Evolutionary conservation across 176 grass and related monocot genomes (phyloP), one percentile per base, ranked within the genome.

Genomic region (Ananas comosus): DNA sequence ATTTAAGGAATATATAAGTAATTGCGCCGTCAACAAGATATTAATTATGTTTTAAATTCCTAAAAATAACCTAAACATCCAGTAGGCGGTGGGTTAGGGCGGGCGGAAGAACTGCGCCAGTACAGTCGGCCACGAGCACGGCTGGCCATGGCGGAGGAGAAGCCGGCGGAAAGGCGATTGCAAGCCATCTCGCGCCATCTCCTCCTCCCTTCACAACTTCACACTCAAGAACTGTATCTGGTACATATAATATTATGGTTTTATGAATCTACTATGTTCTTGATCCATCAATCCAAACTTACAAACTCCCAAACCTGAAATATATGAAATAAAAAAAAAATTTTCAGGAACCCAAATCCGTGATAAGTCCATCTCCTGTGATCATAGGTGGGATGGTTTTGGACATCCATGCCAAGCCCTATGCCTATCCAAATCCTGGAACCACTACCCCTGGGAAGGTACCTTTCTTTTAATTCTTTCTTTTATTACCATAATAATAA

Each of bases 361-460:
- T 23, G 9, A 16, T 67, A n/a, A 85, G 70, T 13, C 47, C 66
- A 9, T 68, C 59, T 23, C 81, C 85, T 57, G 85, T 91, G 50
- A 73, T 91, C 64, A 85, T 91, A 1, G 85, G 88, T 18, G 88
- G 88, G 56, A 91, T 87, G 88, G 85, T 91, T 64, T 58, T 87
- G 76, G 85, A 87, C 74, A 80, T 91, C 68, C 88, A 87, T 9
- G 85, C 85, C 33, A 91, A 82, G 50, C 88, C 88, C 49, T 82
- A 70, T 21, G 73, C 72, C 52, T 72, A 69, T 29, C 79, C 82
- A 11, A 59, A 73, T 25, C 88, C 79, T 12, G 79, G 88, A 58
- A 85, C 81, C 6, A 87, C 88, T 13, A 82, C 78, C 11, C 88
- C 88, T 27, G 88, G 88, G 23, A 79, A 69, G 85, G 88, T 87